A percentile compares a stretch with the other conserved stretches of the same genome.
Evolutionary conservation across 805 yeast species (phyloP).

Genomic region (Metschnikowia henanensis): DNA sequence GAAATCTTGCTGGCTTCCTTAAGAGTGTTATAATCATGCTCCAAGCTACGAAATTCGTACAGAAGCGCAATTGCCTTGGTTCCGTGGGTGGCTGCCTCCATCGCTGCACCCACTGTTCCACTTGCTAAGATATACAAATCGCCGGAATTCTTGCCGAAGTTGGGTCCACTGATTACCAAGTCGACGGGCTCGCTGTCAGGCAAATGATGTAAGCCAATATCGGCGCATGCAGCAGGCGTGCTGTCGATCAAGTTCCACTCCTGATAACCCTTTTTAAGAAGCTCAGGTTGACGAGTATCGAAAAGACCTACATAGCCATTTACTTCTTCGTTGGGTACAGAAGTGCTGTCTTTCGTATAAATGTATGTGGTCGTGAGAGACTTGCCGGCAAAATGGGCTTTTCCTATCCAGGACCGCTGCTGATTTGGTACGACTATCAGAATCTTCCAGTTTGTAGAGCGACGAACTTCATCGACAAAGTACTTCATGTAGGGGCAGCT

Average conservation of each 20-base stretch:
- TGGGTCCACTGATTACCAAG: slow-evolving; percentile 91
- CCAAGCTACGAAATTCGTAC: slow-evolving; percentile 68
- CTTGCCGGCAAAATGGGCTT: slow-evolving; percentile 89
- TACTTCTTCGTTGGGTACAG: slow-evolving; percentile 41
- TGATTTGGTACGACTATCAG: slow-evolving; percentile 86
- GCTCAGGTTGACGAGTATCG: slow-evolving; percentile 45
- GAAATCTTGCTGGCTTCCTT: slow-evolving; percentile 67
- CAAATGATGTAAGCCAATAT: slow-evolving; percentile 80
- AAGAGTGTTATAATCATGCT: slow-evolving; percentile 50
- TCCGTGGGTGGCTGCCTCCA: slow-evolving; percentile 83
- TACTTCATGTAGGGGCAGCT: slow-evolving; percentile 85
- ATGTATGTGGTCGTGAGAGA: slow-evolving; percentile 60
- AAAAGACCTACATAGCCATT: slow-evolving; percentile 68
- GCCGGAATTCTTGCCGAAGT: slow-evolving; percentile 90
- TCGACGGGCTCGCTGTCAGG: slow-evolving; percentile 58
- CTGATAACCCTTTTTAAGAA: slow-evolving; percentile 41
- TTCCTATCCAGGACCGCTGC: slow-evolving; percentile 93
- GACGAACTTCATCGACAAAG: slow-evolving; percentile 66
- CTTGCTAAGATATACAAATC: slow-evolving; percentile 86
- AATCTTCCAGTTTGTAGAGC: slow-evolving; percentile 78
- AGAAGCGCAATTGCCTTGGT: slow-evolving; percentile 78
- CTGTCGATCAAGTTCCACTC: slow-evolving; percentile 91
- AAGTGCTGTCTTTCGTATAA: slow-evolving; percentile 49
- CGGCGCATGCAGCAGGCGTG: slow-evolving; percentile 96
- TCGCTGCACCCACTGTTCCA: slow-evolving; percentile 96